Base-by-base conservation (phyloP, 805 yeast genomes). In the Candida ulmi region DNA sequence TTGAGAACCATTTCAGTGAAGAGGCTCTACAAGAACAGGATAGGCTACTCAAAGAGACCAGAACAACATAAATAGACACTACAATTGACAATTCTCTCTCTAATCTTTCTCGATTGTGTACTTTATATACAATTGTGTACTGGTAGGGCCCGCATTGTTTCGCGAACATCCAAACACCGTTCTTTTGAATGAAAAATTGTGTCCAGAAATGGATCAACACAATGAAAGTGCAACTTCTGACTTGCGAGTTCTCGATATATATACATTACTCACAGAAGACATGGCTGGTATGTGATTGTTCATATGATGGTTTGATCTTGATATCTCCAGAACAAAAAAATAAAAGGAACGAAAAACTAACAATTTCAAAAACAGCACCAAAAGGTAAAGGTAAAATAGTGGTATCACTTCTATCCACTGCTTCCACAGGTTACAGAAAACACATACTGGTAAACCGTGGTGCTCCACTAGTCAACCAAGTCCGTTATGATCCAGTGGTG, bases 351-450 rank as follows among this genome's bases (percentile, higher is more conserved):
- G 9, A 21, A 9, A 21, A 17, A 35, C 36, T 35, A 31, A 39
- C 40, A 8, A 17, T 15, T 28, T 15, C 28, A 6, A 25, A 49
- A 21, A 21, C 24, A 59, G 74, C 83, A 61, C 79, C 83, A 33
- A 86, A 86, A 64, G 72, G 85, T 19, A 80, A 88, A 55, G 57
- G 57, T 33, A 80, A 80, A 50, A 83, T 95, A 4, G 80, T 90
- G 57, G 83, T 91, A 42, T 87, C 88, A 62, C 74, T 91, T 46
- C 69, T 90, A 3, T 91, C 98, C 2, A 74, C 93, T 2, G 98
- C 97, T 15, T 77, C 83, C 51, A 90, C 98, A 1, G 98, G 98
- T 1, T 86, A 72, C 62, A 78, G 79, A 58, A 79, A 95, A 58
- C 82, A 88, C 59, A 76, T 88, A 48, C 69, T 79, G 37, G 76